phyloP scores from a whole-genome alignment of 2,329 filamentous ascomycete species.

The Cyphellophora europaea region DNA sequence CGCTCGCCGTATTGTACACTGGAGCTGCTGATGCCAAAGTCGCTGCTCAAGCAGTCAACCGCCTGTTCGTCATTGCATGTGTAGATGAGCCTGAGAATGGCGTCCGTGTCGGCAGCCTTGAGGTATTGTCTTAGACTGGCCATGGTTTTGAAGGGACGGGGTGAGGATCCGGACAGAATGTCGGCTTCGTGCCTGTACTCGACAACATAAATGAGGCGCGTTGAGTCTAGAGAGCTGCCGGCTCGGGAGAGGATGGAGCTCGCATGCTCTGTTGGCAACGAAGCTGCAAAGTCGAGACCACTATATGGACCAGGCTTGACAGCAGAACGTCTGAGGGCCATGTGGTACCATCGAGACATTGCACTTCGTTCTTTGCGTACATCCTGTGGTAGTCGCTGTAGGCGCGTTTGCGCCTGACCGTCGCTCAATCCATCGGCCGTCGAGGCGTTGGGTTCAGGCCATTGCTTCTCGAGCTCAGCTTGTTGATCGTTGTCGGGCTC shows the following conservation, averaged over 20 bases:
- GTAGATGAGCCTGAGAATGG: conserved; percentile 5
- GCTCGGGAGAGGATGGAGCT: conserved; percentile 4
- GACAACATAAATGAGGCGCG: conserved; percentile 4
- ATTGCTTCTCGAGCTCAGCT: conserved; percentile 2
- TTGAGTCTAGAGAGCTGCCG: conserved; percentile 1
- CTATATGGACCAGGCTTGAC: conserved; percentile 3
- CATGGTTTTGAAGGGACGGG: conserved; percentile 3
- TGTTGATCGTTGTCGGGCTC: conserved; percentile 5
- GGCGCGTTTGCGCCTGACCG: background rate
- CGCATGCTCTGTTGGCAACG: conserved; percentile 4
- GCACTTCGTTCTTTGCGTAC: background rate
- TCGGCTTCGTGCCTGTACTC: conserved; percentile 4
- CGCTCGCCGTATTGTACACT: conserved; percentile 4
- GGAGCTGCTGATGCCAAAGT: conserved; percentile 5
- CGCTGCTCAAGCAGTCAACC: conserved; percentile 4
- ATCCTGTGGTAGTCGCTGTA: background rate
- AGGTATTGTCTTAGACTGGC: conserved; percentile 3
- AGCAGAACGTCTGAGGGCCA: background rate
- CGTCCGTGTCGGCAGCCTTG: background rate
- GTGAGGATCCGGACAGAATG: conserved; percentile 2
- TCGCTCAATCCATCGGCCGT: background rate
- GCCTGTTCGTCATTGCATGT: conserved; percentile 9
- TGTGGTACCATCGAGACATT: background rate
- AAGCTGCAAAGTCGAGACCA: conserved; percentile 3
- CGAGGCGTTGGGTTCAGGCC: background rate